Conservation (phyloP, 371 early-diverging fungal species). For the Lichtheimia ornata region DNA sequence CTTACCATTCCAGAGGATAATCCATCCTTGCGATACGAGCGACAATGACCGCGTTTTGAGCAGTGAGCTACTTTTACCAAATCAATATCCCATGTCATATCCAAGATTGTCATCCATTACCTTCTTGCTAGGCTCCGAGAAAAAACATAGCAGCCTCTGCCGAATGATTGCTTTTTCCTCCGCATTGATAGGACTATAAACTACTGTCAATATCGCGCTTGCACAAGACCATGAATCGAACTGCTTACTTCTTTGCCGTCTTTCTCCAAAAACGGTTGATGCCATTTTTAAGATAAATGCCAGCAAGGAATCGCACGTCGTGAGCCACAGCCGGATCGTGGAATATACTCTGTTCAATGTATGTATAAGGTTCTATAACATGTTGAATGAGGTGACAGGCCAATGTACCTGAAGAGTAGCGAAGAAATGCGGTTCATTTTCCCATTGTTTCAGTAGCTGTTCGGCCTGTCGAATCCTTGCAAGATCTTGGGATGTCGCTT, state of each 20-base stretch:
- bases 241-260: conserved; percentile 67
- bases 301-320: conserved; percentile 76
- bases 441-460: conserved; percentile 76
- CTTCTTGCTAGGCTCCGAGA: conserved; percentile 71
- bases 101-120: conserved; percentile 28
- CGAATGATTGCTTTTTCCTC: conserved; percentile 75
- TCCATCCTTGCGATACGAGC: conserved; percentile 82
- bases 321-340: conserved; percentile 64
- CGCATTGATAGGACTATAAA: conserved; percentile 58
- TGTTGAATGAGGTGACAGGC: no score
- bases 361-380: background rate
- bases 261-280: conserved; percentile 89
- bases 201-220: no score
- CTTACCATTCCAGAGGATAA: conserved; percentile 81
- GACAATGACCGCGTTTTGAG: conserved; percentile 73
- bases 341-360: conserved; percentile 71
- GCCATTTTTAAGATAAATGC: conserved; percentile 87
- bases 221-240: background rate
- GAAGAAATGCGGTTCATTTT: conserved; percentile 72
- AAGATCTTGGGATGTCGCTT: conserved; percentile 74
- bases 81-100: background rate
- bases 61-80: conserved; percentile 57
- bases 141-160: conserved; percentile 51
- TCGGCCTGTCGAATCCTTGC: conserved; percentile 68
- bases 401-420: conserved; percentile 67